Evolutionary conservation across 176 grass and related monocot genomes (phyloP), one percentile per base, ranked within the genome.

Genomic region (Aegilops speltoides): DNA sequence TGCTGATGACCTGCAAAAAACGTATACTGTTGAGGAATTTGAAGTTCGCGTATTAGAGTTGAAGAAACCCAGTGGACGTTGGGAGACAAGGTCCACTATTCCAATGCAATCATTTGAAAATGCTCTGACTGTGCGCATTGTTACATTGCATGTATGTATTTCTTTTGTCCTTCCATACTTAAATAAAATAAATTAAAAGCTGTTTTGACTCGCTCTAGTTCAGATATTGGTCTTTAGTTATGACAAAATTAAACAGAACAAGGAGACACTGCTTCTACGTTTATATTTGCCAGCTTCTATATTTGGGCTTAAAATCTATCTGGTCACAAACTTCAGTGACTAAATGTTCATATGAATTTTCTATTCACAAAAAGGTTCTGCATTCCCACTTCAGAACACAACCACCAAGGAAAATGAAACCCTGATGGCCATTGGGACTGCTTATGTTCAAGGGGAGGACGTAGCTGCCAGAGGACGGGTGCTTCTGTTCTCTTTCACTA

Each of bases 391-490:
- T 67, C 89, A 98, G 96, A 98, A 95, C 87, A 95, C 81, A 69
- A 92, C 83, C 24, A 94, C 88, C 41, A 94, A 91, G 83, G 93
- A 98, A 93, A 98, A 95, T 91, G 96, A 98, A 73, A 92, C 83
- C 73, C 86, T 98, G 54, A 92, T 98, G 91, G 89, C 83, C 17
- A 78, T 98, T 79, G 96, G 96, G 54, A 98, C 96, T 87, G 91
- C 91, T 88, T 98, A 90, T 95, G 89, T 95, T 77, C 96, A 94
- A 91, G 96, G 96, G 73, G 96, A 98, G 81, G 96, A 98, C 34
- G 89, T 98, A 83, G 91, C 96, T 90, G 89, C 93, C 77, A 87
- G 93, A 88, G 96, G 96, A 41, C 89, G 96, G 67, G 88, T 95
- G 83, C 89, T 98, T 81, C 82, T 98, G 76, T 98, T 90, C 76